phyloP scores from a whole-genome alignment of 495 filamentous ascomycete species.

The Parathielavia appendiculata region DNA sequence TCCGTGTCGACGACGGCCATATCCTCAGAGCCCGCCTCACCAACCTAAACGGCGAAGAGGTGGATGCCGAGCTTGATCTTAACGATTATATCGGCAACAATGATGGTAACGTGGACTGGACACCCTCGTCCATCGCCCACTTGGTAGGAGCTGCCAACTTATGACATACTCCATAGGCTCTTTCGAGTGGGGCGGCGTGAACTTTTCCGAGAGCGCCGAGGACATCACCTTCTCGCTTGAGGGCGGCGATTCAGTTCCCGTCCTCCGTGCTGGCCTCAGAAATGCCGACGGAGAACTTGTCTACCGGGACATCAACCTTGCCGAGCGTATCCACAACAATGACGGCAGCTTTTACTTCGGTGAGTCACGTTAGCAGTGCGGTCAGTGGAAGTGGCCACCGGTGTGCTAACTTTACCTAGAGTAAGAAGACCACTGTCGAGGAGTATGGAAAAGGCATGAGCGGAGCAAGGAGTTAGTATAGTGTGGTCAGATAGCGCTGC shows the following conservation, averaged over 20 bases:
- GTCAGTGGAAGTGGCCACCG: no score
- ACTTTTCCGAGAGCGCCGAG: slow-evolving; percentile 40
- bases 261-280: slow-evolving; percentile 28
- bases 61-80: slow-evolving; percentile 39
- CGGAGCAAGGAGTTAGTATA: no score
- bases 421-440: no score
- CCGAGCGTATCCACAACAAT: slow-evolving; percentile 30
- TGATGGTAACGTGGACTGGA: slow-evolving; percentile 32
- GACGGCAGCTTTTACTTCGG: slow-evolving; percentile 24
- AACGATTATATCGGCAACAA: slow-evolving; percentile 42
- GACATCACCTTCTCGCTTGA: slow-evolving; percentile 39
- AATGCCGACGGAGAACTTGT: slow-evolving; percentile 14
- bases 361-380: slow-evolving; percentile 8
- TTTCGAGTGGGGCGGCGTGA: slow-evolving; percentile 42
- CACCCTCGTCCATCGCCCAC: background rate
- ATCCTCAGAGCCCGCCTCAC: slow-evolving; percentile 37
- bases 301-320: slow-evolving; percentile 26
- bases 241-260: slow-evolving; percentile 32
- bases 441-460: background rate
- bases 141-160: no score
- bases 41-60: slow-evolving; percentile 29
- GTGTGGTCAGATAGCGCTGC: no score
- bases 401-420: no score
- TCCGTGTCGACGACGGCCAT: slow-evolving; percentile 40
- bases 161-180: slow-evolving; percentile 27